Evolutionary conservation across 2,329 filamentous ascomycete genomes (phyloP).

Genomic region (Ophiocordyceps camponoti-floridani): DNA sequence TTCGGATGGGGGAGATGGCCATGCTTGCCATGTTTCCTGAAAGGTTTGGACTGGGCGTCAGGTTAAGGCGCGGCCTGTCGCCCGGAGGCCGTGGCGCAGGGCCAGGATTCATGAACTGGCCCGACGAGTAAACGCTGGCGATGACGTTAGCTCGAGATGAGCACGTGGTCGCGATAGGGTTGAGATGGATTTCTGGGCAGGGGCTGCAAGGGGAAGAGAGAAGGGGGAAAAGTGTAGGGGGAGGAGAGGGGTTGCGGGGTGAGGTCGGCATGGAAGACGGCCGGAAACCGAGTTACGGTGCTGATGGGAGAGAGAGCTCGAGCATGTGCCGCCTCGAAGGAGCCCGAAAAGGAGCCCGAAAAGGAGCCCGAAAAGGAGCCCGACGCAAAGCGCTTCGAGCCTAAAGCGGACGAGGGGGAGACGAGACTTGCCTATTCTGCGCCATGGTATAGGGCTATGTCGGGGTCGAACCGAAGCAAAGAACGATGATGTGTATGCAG

Average conservation of each 20-base stretch:
- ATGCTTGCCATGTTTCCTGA: slow-evolving; percentile 66
- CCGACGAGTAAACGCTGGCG: slow-evolving; percentile 36
- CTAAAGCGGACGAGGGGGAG: too few species aligned
- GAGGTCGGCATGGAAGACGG: too few species aligned
- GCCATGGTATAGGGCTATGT: slow-evolving; percentile 9
- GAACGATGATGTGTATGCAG: background rate
- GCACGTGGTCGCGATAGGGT: background rate
- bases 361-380: too few species aligned
- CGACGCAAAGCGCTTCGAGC: too few species aligned
- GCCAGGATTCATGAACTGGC: slow-evolving; percentile 88
- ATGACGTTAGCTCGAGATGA: background rate
- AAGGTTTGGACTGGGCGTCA: slow-evolving; percentile 59
- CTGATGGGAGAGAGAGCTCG: too few species aligned
- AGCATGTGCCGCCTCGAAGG: too few species aligned
- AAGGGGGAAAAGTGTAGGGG: background rate
- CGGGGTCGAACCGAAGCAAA: background rate
- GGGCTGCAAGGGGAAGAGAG: background rate
- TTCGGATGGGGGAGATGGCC: slow-evolving; percentile 53
- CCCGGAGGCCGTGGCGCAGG: slow-evolving; percentile 81
- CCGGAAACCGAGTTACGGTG: too few species aligned
- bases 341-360: too few species aligned
- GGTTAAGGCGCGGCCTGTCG: slow-evolving; percentile 63
- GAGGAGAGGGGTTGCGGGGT: background rate
- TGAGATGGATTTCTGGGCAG: background rate
- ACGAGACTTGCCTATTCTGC: slow-evolving; percentile 10